A percentile compares a stretch with the other conserved stretches of the same genome.
These are phyloP conservation scores for Trypanosoma avium DNA, from an alignment of 208 protist species.

Conservation along the genomic window DNA sequence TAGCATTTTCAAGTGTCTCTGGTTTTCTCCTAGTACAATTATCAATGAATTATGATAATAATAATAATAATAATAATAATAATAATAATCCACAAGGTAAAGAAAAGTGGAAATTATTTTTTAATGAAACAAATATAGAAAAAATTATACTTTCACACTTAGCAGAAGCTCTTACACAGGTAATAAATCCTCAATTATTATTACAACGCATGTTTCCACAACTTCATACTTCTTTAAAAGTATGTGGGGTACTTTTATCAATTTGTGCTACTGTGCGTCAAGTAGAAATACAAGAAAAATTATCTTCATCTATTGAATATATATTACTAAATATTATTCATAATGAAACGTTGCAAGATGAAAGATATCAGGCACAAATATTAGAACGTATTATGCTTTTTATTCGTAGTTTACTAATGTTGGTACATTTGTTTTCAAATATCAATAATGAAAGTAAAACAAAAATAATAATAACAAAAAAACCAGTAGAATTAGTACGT, in stretches of 20 bases:
- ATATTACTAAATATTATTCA: slow-evolving; percentile 18
- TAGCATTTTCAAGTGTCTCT: too few species aligned
- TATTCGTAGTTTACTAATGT: slow-evolving; percentile 15
- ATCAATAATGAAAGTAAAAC: too few species aligned
- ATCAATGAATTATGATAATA: too few species aligned
- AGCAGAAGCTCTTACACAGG: slow-evolving; percentile 30
- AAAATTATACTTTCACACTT: slow-evolving; percentile 21
- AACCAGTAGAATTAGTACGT: not conserved
- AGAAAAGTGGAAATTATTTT: not conserved
- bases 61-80: not conserved
- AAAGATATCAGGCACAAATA: not conserved
- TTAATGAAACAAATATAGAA: not conserved
- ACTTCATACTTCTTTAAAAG: slow-evolving; percentile 1
- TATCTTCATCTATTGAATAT: slow-evolving; percentile 14
- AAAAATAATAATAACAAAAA: too few species aligned
- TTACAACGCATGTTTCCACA: slow-evolving; percentile 29
- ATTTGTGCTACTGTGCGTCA: slow-evolving; percentile 8
- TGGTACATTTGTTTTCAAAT: slow-evolving; percentile 3
- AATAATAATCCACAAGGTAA: not conserved
- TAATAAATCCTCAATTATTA: slow-evolving; percentile 23
- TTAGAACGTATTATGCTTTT: slow-evolving; percentile 18
- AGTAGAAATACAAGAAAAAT: slow-evolving; percentile 4
- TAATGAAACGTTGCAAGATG: not conserved
- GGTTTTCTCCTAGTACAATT: too few species aligned
- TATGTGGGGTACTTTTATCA: slow-evolving; percentile 26